phyloP scores from a whole-genome alignment of 1,284 basidiomycete genomes.

The Moniliella sp. region DNA sequence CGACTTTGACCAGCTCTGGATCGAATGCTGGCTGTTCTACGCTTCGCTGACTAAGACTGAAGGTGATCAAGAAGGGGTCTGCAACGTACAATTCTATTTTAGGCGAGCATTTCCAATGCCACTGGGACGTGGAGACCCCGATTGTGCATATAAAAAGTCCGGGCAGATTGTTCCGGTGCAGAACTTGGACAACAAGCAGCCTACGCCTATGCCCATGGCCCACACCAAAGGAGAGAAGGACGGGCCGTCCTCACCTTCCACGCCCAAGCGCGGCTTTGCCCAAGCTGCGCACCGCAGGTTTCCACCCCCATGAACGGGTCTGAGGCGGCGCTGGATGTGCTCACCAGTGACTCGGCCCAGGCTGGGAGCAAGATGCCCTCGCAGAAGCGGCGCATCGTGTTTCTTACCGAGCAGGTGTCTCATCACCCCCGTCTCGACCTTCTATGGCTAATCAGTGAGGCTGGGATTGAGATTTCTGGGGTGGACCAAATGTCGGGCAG shows the following conservation, averaged over 20 bases:
- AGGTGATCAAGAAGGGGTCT: neutral
- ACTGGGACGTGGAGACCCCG: constrained; percentile 1
- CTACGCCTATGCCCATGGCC: constrained; percentile 1
- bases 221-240: neutral
- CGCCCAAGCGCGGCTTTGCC: no score
- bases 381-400: neutral
- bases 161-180: neutral
- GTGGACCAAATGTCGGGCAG: constrained; percentile 67
- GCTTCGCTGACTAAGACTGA: constrained; percentile 1
- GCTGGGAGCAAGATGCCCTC: no score
- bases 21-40: constrained; percentile 2
- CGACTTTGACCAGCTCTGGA: neutral
- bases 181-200: neutral
- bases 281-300: no score
- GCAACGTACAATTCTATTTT: constrained; percentile 2
- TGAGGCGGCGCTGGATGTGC: no score
- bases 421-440: constrained; percentile 83
- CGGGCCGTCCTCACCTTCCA: no score
- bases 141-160: neutral
- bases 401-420: constrained; percentile 53
- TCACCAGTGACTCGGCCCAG: no score
- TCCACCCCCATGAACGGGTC: no score
- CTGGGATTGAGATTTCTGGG: neutral
- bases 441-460: constrained; percentile 18
- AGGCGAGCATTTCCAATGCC: constrained; percentile 2